Evolutionary conservation across 371 early-diverging fungal species (phyloP).

Genomic region (Dentiscutata heterogama): DNA sequence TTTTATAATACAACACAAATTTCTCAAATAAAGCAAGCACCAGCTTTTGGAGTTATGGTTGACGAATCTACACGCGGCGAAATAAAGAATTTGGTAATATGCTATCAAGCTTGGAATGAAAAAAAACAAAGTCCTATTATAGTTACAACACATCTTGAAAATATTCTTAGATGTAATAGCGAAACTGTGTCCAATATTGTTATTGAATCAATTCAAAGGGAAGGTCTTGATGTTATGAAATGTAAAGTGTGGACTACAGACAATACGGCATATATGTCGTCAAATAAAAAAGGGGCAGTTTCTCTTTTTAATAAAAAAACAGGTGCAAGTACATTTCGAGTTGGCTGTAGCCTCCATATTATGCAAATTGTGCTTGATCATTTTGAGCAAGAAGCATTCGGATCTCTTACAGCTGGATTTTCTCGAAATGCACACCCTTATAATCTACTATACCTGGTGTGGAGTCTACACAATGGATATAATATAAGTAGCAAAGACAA

Average conservation of each 20-base stretch:
- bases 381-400: neutral
- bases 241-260: too few relatives aligned
- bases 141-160: neutral
- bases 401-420: neutral
- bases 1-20: neutral
- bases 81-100: constrained; percentile 13
- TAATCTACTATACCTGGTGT: constrained; percentile 5
- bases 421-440: neutral
- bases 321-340: neutral
- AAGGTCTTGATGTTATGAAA: too few relatives aligned
- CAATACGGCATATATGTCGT: neutral
- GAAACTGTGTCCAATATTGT: too few relatives aligned
- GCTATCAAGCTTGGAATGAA: neutral
- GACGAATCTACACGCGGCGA: neutral
- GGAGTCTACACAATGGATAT: constrained; percentile 2
- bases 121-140: neutral
- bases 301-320: neutral
- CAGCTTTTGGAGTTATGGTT: neutral
- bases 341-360: neutral
- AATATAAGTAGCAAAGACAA: neutral
- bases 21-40: neutral
- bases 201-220: too few relatives aligned
- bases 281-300: neutral
- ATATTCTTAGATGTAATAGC: too few relatives aligned
- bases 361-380: neutral